Percentiles rank a stretch among this genome's conserved stretches.
Conservation (phyloP, 768 basidiomycete species). For the Lentinus tigrinus region DNA sequence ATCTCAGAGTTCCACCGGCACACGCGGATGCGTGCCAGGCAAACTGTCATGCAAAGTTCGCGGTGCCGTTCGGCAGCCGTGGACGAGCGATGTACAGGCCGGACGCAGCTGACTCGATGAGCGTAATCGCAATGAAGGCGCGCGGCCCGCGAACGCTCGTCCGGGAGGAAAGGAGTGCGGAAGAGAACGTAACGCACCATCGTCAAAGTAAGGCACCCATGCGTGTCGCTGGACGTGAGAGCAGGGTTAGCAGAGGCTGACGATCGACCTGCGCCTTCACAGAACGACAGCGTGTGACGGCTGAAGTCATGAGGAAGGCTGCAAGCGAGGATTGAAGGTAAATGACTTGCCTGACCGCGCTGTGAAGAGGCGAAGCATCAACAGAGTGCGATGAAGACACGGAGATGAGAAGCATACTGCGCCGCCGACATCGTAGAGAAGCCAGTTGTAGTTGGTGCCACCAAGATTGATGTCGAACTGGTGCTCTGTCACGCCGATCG, state of each 20-base stretch:
- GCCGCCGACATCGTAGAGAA: conserved; percentile 82
- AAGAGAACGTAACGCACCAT: conserved; percentile 47
- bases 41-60: too few species aligned
- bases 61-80: too few species aligned
- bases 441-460: conserved; percentile 68
- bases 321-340: background rate
- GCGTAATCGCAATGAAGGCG: background rate
- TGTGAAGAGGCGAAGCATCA: conserved; percentile 25
- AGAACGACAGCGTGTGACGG: conserved; percentile 8
- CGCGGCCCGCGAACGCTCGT: background rate
- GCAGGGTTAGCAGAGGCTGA: background rate
- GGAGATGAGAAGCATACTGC: conserved; percentile 47
- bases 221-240: conserved; percentile 55
- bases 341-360: conserved; percentile 57
- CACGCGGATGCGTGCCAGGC: too few species aligned
- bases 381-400: background rate
- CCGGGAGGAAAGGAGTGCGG: conserved; percentile 2
- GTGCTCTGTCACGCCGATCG: conserved; percentile 77
- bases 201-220: conserved; percentile 86
- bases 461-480: conserved; percentile 65
- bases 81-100: too few species aligned
- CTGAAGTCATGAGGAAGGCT: conserved; percentile 2
- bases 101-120: background rate
- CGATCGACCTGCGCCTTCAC: conserved; percentile 11
- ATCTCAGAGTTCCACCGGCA: too few species aligned